These are phyloP conservation scores for Raddia guianensis DNA, from an alignment of 176 grass and related monocot genomes.

Conservation along the genomic window DNA sequence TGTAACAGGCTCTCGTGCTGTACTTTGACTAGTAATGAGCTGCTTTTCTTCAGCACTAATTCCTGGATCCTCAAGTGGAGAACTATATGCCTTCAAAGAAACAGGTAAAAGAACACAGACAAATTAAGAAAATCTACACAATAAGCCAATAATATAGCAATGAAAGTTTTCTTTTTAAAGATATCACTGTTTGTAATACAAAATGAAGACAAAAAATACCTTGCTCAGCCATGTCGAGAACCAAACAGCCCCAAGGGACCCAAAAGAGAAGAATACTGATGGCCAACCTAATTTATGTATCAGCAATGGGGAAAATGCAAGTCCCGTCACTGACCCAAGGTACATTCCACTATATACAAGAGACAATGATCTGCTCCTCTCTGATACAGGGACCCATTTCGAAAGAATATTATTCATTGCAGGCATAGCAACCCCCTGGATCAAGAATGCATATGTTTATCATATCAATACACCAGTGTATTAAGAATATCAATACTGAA, in stretches of 20 bases:
- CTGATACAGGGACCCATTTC: slow-evolving; percentile 89
- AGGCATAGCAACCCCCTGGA: slow-evolving; percentile 94
- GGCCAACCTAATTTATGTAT: slow-evolving; percentile 90
- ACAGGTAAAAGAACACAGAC: slow-evolving; percentile 14
- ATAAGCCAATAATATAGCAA: not conserved
- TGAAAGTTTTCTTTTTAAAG: too few relatives aligned
- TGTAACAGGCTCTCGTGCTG: slow-evolving; percentile 69
- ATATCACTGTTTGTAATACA: not conserved
- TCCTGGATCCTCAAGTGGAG: slow-evolving; percentile 88
- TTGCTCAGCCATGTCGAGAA: slow-evolving; percentile 64
- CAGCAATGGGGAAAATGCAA: slow-evolving; percentile 91
- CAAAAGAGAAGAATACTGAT: slow-evolving; percentile 95
- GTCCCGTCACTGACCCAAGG: slow-evolving; percentile 88
- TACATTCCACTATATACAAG: slow-evolving; percentile 99
- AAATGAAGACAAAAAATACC: slow-evolving; percentile 48
- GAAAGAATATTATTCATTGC: slow-evolving; percentile 99
- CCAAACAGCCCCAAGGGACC: slow-evolving; percentile 83
- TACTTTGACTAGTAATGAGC: slow-evolving; percentile 61
- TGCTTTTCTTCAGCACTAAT: slow-evolving; percentile 75
- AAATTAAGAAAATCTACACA: slow-evolving; percentile 24
- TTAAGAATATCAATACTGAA: slow-evolving; percentile 10
- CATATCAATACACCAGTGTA: slow-evolving; percentile 14
- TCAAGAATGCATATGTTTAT: slow-evolving; percentile 37
- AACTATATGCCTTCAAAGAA: slow-evolving; percentile 79
- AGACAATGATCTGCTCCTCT: slow-evolving; percentile 85